Percentiles rank a stretch among this genome's conserved stretches.
phyloP scores from a whole-genome alignment of 768 basidiomycete species.

The Mycena pura region DNA sequence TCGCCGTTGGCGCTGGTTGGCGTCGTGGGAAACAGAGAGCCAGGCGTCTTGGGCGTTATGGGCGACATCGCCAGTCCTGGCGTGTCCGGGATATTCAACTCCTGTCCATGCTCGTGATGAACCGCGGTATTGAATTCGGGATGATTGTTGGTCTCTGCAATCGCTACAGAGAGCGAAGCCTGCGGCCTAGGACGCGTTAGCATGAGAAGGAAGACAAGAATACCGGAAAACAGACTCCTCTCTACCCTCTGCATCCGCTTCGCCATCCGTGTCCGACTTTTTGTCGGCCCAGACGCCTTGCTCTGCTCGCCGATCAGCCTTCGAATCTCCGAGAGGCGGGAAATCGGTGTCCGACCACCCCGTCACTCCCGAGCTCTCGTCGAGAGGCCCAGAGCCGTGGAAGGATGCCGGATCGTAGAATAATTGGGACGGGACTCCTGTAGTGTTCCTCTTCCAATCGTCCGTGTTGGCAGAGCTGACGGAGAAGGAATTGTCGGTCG shows the following conservation, averaged over 20 bases:
- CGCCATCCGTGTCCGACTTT: conserved; percentile 7
- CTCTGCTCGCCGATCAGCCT: conserved; percentile 31
- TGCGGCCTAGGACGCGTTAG: conserved; percentile 10
- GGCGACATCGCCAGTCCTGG: conserved; percentile 56
- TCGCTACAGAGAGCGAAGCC: conserved; percentile 20
- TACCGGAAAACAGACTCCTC: conserved; percentile 20
- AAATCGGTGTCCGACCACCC: conserved; percentile 46
- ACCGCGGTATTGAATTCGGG: conserved; percentile 14
- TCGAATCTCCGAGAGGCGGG: conserved; percentile 41
- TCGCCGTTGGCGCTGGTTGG: conserved; percentile 50
- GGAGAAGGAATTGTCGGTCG: conserved; percentile 15
- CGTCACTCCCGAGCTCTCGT: conserved; percentile 14
- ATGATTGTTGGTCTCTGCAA: conserved; percentile 6
- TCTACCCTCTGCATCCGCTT: conserved; percentile 17
- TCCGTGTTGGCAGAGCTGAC: conserved; percentile 17
- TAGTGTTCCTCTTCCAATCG: conserved; percentile 24
- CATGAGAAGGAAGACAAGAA: neutral
- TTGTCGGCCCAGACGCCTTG: conserved; percentile 37
- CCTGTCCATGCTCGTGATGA: conserved; percentile 35
- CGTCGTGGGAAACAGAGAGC: conserved; percentile 55
- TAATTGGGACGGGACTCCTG: neutral
- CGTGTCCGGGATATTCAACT: conserved; percentile 49
- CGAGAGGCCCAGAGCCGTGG: conserved; percentile 10
- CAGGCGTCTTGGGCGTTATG: conserved; percentile 57
- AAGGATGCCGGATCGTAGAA: conserved; percentile 22